Base-by-base conservation (phyloP, 495 filamentous ascomycete genomes). In the Aspergillus asperescens region DNA sequence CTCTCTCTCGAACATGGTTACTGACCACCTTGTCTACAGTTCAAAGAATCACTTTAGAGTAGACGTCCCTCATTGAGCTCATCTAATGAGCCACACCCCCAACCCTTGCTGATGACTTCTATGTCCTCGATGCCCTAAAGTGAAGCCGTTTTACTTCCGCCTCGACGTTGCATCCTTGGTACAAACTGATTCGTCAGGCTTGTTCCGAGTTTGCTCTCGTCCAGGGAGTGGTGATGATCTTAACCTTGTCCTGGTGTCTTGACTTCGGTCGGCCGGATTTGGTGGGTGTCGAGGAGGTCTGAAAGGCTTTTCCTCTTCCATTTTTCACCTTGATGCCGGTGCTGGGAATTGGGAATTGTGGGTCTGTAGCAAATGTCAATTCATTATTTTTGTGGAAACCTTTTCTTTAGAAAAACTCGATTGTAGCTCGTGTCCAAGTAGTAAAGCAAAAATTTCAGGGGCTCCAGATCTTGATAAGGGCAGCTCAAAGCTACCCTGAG, bases 31-130 rank as follows among this genome's bases (percentile, higher is more conserved):
- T 35, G n/a, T 24, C 64, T 42, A 66, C 76, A 81, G 77, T 81
- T 83, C 80, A 83, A 83, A 88, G 84, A 87, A 89, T 89, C 86
- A 87, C 85, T 88, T 89, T 88, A 88, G 85, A 89, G 85, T 87
- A 83, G 75, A 86, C 78, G 83, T 86, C 81, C 78, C 70, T 76
- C 78, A 81, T 81, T 87, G 81, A 82, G 78, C 83, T 86, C 76
- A 84, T 81, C 80, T 87, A 80, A 84, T 75, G 73, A 85, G 83
- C 83, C 77, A 82, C 82, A 85, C 78, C 81, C 79, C 79, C 76
- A 77, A 84, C 77, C 83, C 83, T 83, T 82, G 81, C 77, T 80
- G 82, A 86, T 86, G 82, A 86, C 74, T 71, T 49, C 64, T 66
- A 77, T 77, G 78, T 79, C 80, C 80, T 80, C 81, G 75, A 72